Evolutionary conservation across 345 rosid species (phyloP).

Genomic region (Eutrema heterophyllum): DNA sequence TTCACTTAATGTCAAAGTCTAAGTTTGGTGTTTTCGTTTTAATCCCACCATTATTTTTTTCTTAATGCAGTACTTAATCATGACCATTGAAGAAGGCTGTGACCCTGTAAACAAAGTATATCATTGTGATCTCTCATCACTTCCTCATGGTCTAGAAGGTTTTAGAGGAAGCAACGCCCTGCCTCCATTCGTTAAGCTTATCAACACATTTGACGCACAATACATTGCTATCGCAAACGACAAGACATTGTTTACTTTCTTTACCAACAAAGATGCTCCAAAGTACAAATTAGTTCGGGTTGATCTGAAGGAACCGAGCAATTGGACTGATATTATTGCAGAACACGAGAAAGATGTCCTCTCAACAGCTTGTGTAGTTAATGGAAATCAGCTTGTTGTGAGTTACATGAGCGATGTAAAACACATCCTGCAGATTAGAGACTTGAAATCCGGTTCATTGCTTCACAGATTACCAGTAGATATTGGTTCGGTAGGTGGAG

Average conservation of each 20-base stretch:
- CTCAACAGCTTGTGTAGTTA: conserved; percentile 60
- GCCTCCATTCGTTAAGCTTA: conserved; percentile 78
- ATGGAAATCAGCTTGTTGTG: conserved; percentile 60
- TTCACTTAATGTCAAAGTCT: not conserved
- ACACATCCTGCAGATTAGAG: conserved; percentile 73
- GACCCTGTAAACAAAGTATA: conserved; percentile 84
- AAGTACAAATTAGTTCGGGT: conserved; percentile 75
- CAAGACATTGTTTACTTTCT: conserved; percentile 62
- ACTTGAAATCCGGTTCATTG: conserved; percentile 64
- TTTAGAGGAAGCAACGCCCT: conserved; percentile 39
- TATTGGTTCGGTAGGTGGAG: conserved; percentile 64
- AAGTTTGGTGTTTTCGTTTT: not conserved
- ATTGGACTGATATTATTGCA: conserved; percentile 67
- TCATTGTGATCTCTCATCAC: conserved; percentile 62
- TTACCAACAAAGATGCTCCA: conserved; percentile 80
- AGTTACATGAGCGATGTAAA: conserved; percentile 90
- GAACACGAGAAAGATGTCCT: conserved; percentile 84
- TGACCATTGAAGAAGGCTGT: conserved; percentile 50
- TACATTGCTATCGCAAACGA: conserved; percentile 69
- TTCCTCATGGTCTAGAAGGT: conserved; percentile 64
- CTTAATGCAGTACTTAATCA: conserved; percentile 62
- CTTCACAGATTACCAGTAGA: conserved; percentile 73
- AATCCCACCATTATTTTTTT: not conserved
- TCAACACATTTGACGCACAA: conserved; percentile 64
- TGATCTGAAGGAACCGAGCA: conserved; percentile 67